Evolutionary conservation across 208 protist species (phyloP), one percentile per base, ranked within the genome.

Genomic region (Dictyostelium gargantuum): DNA sequence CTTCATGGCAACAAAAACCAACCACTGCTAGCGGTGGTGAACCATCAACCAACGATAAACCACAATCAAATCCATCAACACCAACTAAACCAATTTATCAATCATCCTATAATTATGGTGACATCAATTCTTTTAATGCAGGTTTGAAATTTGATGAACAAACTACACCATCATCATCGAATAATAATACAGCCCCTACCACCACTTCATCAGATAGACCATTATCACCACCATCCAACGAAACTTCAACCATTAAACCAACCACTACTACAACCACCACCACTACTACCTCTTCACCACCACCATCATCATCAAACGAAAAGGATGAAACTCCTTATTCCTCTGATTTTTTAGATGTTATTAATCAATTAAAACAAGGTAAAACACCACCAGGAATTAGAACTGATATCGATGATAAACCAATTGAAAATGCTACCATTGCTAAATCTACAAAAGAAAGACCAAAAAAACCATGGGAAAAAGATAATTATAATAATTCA

Each of bases 331-430:
- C 70, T 6, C 82, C 82, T 52, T 89, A 89, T 29, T 89, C 82
- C 10, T 29, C 66, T 3, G 52, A 89, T 40, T 89, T 89, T 68
- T 42, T 89, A 8, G 70, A 79, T 68, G 40, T 89, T 10, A 89
- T 89, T 8, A 77, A 40, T 68, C 82, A 89, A 89, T 46, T 89
- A 17, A 89, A 89, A 79, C 70, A 76, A 68, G 82, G 82, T 29
- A 89, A 89, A 52, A 89, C 82, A 54, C 82, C 82, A 89, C 68
- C 82, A 54, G 82, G 82, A 32, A 89, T 89, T 52, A 58, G 82
- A 75, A 68, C 44, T 29, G 82, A 89, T 89, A 89, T 89, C 13
- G 56, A 89, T 66, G 70, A 89, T 52, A 79, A 58, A 23, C 82
- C 82, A 50, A n/a, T 81, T 2, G 54, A 58, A 56, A 89, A 89